Base-by-base conservation (phyloP, 148 eudicot genomes). In the Rhododendron mucronatum region DNA sequence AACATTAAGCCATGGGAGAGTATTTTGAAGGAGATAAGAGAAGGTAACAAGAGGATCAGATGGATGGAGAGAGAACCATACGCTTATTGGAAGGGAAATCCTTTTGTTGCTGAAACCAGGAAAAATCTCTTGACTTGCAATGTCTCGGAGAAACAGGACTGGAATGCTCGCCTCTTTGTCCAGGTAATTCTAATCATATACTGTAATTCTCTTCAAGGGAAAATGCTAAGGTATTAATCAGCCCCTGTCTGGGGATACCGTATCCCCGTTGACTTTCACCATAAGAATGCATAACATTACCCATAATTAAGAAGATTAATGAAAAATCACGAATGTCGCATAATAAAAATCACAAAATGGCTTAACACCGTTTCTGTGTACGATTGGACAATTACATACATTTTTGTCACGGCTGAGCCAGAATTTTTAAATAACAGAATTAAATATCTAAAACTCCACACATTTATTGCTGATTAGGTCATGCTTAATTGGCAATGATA, bases 61-160 rank as follows among this genome's bases (percentile, higher is more conserved):
- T 94, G 96, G 95, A 85, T 87, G 53, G 85, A 92, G 39, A 93
- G 95, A 76, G 91, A 89, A 67, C 92, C 95, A 30, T 90, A 63
- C 87, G 96, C 96, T 13, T 94, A 89, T 78, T 94, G 96, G 96
- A 94, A 88, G 87, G 96, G 96, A 28, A 94, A 94, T 80, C 88
- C 87, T 53, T 30, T 79, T 21, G 89, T 88, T 1, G 89, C 87
- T 16, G 78, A 48, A 21, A 85, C 84, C 82, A 85, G 89, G 35
- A 47, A 35, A 85, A 84, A 88, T 61, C 87, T 88, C 21, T 86
- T 88, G 78, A 88, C 55, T 3, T 88, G 89, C 51, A 88, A 85
- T 85, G 87, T 85, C 82, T 80, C 89, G 7, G 82, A 85, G 1
- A 26, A 88, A 26, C 39, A 74, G 1, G 87, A 88, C 55, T 88